These are phyloP conservation scores for Cercospora citrullina DNA, from an alignment of 2,329 filamentous ascomycete genomes.

Conservation along the genomic window DNA sequence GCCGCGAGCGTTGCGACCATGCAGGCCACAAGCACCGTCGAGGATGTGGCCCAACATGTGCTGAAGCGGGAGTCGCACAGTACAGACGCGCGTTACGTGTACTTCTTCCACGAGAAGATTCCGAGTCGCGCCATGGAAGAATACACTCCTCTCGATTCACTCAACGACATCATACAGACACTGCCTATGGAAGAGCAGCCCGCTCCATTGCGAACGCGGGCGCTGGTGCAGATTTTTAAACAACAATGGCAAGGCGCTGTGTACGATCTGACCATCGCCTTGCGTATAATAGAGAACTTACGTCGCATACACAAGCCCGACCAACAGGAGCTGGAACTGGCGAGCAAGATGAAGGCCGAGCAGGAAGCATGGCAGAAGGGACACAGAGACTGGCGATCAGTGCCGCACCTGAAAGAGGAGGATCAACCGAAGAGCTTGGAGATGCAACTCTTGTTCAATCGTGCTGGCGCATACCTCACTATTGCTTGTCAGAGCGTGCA, in stretches of 20 bases:
- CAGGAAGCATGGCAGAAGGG: slow-evolving; percentile 41
- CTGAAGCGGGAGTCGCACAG: slow-evolving; percentile 68
- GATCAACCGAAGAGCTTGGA: slow-evolving; percentile 75
- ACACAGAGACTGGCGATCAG: slow-evolving; percentile 51
- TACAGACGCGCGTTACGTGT: slow-evolving; percentile 77
- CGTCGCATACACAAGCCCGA: slow-evolving; percentile 48
- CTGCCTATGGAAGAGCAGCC: slow-evolving; percentile 64
- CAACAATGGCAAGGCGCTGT: slow-evolving; percentile 69
- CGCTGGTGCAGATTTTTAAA: slow-evolving; percentile 73
- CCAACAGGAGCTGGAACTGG: slow-evolving; percentile 55
- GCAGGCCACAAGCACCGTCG: slow-evolving; percentile 74
- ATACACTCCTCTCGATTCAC: slow-evolving; percentile 64
- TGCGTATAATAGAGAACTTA: slow-evolving; percentile 54
- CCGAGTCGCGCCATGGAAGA: slow-evolving; percentile 71
- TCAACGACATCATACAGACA: slow-evolving; percentile 67
- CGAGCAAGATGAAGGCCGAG: slow-evolving; percentile 45
- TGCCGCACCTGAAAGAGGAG: slow-evolving; percentile 57
- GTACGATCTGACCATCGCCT: slow-evolving; percentile 67
- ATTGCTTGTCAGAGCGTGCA: slow-evolving; percentile 68
- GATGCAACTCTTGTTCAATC: slow-evolving; percentile 72
- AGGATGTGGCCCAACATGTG: slow-evolving; percentile 73
- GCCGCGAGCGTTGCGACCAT: slow-evolving; percentile 80
- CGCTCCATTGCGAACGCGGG: slow-evolving; percentile 70
- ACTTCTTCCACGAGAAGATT: slow-evolving; percentile 91
- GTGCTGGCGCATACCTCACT: slow-evolving; percentile 69